Conservation (phyloP, 345 rosid genomes). For the Citrus cavaleriei region DNA sequence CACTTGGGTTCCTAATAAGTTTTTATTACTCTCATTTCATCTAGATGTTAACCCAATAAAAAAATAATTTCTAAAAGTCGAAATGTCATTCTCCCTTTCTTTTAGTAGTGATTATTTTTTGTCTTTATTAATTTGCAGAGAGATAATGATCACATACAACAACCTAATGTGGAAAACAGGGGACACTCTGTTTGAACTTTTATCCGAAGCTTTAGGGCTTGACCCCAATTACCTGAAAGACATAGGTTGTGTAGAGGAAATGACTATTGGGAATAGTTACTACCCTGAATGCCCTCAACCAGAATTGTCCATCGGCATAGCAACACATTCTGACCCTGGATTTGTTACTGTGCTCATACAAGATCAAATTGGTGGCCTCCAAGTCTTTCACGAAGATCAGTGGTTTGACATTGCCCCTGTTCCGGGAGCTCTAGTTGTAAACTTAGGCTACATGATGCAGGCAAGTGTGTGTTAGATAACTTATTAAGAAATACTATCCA, state of each 20-base stretch:
- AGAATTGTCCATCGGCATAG: slow-evolving; percentile 28
- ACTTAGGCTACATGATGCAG: slow-evolving; percentile 36
- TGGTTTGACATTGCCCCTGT: slow-evolving; percentile 30
- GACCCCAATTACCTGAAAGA: slow-evolving; percentile 13
- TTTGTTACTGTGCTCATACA: slow-evolving; percentile 34
- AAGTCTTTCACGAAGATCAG: slow-evolving; percentile 20
- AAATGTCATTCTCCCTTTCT: not conserved
- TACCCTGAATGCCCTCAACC: slow-evolving; percentile 46
- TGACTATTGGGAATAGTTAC: slow-evolving; percentile 20
- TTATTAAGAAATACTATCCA: too few species aligned
- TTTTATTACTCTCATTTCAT: too few species aligned
- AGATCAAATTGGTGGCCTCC: slow-evolving; percentile 38
- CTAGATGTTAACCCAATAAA: too few species aligned
- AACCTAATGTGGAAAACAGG: not conserved
- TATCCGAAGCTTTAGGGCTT: slow-evolving; percentile 21
- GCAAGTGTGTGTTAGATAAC: not conserved
- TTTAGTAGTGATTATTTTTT: not conserved
- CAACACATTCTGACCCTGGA: slow-evolving; percentile 25
- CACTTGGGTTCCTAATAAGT: too few species aligned
- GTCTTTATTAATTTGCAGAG: not conserved
- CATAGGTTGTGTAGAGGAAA: slow-evolving; percentile 24
- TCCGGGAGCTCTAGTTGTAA: slow-evolving; percentile 21
- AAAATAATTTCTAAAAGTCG: too few species aligned
- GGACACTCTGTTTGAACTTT: not conserved
- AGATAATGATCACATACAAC: not conserved